Evolutionary conservation across 1,139 yeast species (phyloP).

Genomic region (Yamadazyma diospyri): DNA sequence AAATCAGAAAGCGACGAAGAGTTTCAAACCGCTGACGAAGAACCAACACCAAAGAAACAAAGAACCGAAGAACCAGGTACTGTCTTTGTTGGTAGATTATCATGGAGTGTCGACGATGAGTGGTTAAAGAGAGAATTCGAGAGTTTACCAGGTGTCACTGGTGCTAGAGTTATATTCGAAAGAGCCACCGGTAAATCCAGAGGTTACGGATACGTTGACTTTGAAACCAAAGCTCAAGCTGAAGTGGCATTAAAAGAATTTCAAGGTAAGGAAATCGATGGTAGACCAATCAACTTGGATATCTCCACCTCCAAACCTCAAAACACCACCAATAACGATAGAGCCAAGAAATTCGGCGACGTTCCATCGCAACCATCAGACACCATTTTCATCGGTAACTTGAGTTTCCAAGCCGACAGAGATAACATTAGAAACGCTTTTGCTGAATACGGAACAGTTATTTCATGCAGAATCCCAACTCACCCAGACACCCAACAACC

Average conservation of each 20-base stretch:
- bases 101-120: conserved; percentile 95
- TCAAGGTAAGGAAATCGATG: conserved; percentile 95
- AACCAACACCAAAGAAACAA: conserved; percentile 34
- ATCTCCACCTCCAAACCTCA: conserved; percentile 82
- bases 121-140: conserved; percentile 89
- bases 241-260: conserved; percentile 82
- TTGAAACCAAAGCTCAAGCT: conserved; percentile 70
- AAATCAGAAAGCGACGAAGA: conserved; percentile 30
- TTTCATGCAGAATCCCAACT: conserved; percentile 92
- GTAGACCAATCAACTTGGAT: conserved; percentile 93
- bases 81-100: conserved; percentile 91
- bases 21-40: conserved; percentile 25
- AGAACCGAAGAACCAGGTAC: conserved; percentile 69
- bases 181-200: conserved; percentile 89
- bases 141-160: conserved; percentile 71
- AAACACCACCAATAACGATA: conserved; percentile 52
- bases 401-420: conserved; percentile 84
- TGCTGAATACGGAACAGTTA: conserved; percentile 72
- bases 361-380: conserved; percentile 88
- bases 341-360: conserved; percentile 90
- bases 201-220: conserved; percentile 98
- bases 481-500: conserved; percentile 99
- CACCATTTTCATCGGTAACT: conserved; percentile 93
- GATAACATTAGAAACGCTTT: conserved; percentile 72
- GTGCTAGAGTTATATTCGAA: conserved; percentile 93